Evolutionary conservation across 73 alveolate genomes (phyloP).

Genomic region (Paramecium sexaurelia): DNA sequence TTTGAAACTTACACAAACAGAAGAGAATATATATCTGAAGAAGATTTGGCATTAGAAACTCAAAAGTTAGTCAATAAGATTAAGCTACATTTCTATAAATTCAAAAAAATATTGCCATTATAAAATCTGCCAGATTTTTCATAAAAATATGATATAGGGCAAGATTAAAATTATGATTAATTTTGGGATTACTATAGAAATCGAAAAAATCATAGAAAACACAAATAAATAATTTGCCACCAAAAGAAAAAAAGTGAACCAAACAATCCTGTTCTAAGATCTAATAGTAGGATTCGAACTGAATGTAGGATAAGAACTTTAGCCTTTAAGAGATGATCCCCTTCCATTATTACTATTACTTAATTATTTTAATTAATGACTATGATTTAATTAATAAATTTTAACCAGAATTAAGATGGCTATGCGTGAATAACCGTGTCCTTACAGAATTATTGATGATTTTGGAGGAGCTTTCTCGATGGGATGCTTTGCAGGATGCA

Average conservation of each 20-base stretch:
- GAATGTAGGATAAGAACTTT: slow-evolving; percentile 17
- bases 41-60: background rate
- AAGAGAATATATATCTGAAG: background rate
- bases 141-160: background rate
- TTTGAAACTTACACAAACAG: slow-evolving; percentile 5
- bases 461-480: slow-evolving; percentile 83
- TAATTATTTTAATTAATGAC: background rate
- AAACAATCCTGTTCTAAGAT: background rate
- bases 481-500: slow-evolving; percentile 81
- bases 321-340: slow-evolving; percentile 1
- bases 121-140: background rate
- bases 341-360: background rate
- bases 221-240: background rate
- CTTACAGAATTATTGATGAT: slow-evolving; percentile 86
- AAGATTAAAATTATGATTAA: background rate
- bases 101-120: background rate
- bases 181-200: slow-evolving; percentile 17
- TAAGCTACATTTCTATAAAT: background rate
- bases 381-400: slow-evolving; percentile 12
- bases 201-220: slow-evolving; percentile 33
- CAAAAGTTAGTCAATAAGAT: background rate
- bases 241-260: slow-evolving; percentile 10
- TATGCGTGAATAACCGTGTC: slow-evolving; percentile 79
- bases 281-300: background rate
- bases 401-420: slow-evolving; percentile 55